Percentiles rank a stretch among this genome's conserved stretches.
Evolutionary conservation across 805 yeast species (phyloP).

Genomic region (Ogataea angusta): DNA sequence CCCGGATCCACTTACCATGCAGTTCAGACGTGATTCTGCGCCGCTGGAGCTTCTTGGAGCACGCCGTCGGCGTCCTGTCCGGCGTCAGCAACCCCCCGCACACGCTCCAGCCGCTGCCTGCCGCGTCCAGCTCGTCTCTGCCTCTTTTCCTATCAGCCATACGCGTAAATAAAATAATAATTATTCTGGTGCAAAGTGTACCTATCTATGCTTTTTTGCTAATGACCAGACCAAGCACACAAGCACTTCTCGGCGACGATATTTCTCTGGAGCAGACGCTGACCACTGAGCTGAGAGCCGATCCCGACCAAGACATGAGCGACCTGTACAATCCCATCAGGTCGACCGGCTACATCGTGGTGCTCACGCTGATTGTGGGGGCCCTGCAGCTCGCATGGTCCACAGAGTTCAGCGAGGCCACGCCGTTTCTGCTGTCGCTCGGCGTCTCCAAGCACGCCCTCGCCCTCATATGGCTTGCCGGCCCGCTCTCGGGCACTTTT

Average conservation of each 20-base stretch:
- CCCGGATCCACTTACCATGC: constrained; percentile 21
- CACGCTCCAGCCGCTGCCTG: not conserved
- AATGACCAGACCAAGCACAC: constrained; percentile 8
- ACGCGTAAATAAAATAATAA: constrained; percentile 7
- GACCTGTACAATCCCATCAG: constrained; percentile 40
- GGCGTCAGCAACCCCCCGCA: too few species aligned
- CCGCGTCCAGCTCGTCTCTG: not conserved
- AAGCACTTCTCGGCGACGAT: constrained; percentile 4
- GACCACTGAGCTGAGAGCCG: not conserved
- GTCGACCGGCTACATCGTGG: constrained; percentile 40
- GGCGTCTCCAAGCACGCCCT: constrained; percentile 55
- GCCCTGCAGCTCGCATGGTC: constrained; percentile 66
- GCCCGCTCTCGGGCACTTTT: constrained; percentile 59
- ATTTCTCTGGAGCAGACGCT: constrained; percentile 1
- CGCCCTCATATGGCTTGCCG: constrained; percentile 64
- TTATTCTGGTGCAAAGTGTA: constrained; percentile 9
- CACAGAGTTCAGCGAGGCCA: constrained; percentile 61
- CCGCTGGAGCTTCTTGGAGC: constrained; percentile 10
- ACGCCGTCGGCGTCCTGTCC: not conserved
- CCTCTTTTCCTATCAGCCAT: constrained; percentile 4
- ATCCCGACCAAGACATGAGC: constrained; percentile 10
- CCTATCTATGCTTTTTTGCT: constrained; percentile 1
- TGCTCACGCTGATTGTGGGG: constrained; percentile 48
- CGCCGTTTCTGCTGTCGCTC: constrained; percentile 57
- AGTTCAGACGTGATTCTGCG: constrained; percentile 19